Evolutionary conservation across 768 basidiomycete genomes (phyloP).

Genomic region (Mrakia hoshinonis): DNA sequence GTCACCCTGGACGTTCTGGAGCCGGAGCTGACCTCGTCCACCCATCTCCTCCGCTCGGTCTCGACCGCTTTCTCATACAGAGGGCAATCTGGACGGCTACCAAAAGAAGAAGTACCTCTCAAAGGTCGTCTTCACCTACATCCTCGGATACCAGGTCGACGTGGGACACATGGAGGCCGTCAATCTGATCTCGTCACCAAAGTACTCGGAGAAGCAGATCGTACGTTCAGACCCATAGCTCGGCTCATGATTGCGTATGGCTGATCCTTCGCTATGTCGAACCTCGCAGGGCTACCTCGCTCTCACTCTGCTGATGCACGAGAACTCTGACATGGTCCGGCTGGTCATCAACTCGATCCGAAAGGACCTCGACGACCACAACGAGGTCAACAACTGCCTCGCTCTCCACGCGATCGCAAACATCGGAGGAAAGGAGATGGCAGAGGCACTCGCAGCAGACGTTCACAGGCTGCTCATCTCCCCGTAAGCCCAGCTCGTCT

Average conservation of each 20-base stretch:
- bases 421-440: conserved; percentile 96
- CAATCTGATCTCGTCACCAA: conserved; percentile 86
- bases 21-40: background rate
- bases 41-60: background rate
- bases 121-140: conserved; percentile 98
- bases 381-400: conserved; percentile 90
- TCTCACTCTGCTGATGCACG: conserved; percentile 93
- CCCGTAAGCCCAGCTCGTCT: conserved; percentile 53
- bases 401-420: conserved; percentile 97
- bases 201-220: conserved; percentile 98
- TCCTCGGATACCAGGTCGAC: conserved; percentile 97
- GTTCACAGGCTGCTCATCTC: conserved; percentile 92
- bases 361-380: conserved; percentile 89
- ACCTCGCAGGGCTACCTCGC: conserved; percentile 84
- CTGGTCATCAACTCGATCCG: conserved; percentile 96
- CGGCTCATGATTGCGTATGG: background rate
- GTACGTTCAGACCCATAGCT: conserved; percentile 47
- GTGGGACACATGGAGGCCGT: conserved; percentile 99
- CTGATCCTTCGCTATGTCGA: background rate
- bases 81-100: conserved; percentile 45
- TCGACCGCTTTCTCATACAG: conserved; percentile 31
- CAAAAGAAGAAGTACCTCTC: conserved; percentile 68
- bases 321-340: conserved; percentile 92
- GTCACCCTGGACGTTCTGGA: background rate
- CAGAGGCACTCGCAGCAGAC: conserved; percentile 84